Percentiles rank a stretch among this genome's conserved stretches.
Evolutionary conservation across 306 rosid species (phyloP).

Genomic region (Fagus sylvatica): DNA sequence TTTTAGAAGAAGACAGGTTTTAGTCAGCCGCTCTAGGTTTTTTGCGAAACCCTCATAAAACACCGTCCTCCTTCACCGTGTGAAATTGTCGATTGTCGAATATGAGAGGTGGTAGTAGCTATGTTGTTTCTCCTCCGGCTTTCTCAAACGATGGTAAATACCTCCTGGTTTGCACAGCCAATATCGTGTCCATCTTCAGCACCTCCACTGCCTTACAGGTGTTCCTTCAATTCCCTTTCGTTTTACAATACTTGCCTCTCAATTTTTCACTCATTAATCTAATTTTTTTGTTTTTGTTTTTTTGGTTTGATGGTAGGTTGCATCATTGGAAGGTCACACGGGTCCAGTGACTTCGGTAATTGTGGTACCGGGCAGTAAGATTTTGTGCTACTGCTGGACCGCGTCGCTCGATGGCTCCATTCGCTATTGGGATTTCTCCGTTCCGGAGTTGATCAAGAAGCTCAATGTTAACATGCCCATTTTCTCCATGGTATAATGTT

Average conservation of each 20-base stretch:
- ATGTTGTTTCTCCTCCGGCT: conserved; percentile 63
- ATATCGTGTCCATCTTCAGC: conserved; percentile 71
- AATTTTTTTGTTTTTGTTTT: neutral
- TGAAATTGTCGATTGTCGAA: neutral
- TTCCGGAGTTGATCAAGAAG: conserved; percentile 61
- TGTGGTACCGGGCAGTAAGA: conserved; percentile 54
- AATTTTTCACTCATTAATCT: neutral
- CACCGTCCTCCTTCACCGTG: neutral
- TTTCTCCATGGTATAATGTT: conserved; percentile 65
- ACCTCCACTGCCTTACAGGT: conserved; percentile 72
- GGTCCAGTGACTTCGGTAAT: conserved; percentile 63
- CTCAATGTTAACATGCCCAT: conserved; percentile 54
- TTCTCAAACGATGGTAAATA: conserved; percentile 80
- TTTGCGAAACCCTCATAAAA: no score
- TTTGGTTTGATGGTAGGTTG: conserved; percentile 10
- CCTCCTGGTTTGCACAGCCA: conserved; percentile 64
- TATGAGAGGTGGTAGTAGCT: conserved; percentile 76
- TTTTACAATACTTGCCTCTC: neutral
- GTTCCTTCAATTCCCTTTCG: neutral
- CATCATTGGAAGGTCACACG: conserved; percentile 70
- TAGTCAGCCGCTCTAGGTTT: no score
- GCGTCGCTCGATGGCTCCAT: conserved; percentile 79
- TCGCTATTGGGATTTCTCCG: conserved; percentile 78
- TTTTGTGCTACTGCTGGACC: conserved; percentile 74
- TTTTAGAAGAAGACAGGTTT: no score